Percentiles rank a stretch among this genome's conserved stretches.
Conservation (phyloP, 2,329 filamentous ascomycete genomes). For the Exserohilum turcica region DNA sequence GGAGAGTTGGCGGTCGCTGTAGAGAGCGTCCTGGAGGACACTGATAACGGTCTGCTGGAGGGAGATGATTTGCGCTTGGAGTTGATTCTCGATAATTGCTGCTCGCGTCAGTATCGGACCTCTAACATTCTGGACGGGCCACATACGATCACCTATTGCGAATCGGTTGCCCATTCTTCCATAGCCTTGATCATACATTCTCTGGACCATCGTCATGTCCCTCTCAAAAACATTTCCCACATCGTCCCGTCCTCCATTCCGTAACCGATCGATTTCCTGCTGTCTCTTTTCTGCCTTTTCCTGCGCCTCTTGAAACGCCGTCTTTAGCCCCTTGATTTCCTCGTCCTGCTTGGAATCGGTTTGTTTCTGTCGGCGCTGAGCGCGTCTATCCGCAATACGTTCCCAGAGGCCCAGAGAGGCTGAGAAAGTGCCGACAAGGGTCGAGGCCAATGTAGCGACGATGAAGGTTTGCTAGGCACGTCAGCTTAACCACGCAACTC, state of each 20-base stretch:
- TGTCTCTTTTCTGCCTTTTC: slow-evolving; percentile 32
- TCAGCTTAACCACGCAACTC: slow-evolving; percentile 2
- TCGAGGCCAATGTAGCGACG: slow-evolving; percentile 51
- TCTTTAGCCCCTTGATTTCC: slow-evolving; percentile 41
- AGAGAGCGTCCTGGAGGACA: slow-evolving; percentile 52
- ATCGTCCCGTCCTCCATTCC: slow-evolving; percentile 33
- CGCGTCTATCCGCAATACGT: slow-evolving; percentile 44
- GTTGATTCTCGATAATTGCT: slow-evolving; percentile 51
- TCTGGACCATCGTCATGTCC: slow-evolving; percentile 43
- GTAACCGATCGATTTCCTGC: slow-evolving; percentile 30
- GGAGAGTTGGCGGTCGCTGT: slow-evolving; percentile 47
- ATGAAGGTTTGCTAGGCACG: slow-evolving; percentile 52
- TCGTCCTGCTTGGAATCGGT: slow-evolving; percentile 43
- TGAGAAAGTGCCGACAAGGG: slow-evolving; percentile 53
- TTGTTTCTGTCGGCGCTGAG: slow-evolving; percentile 48
- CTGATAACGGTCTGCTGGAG: slow-evolving; percentile 53
- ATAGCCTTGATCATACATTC: slow-evolving; percentile 47
- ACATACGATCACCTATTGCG: slow-evolving; percentile 49
- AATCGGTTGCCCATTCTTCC: slow-evolving; percentile 45
- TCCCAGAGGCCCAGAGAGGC: slow-evolving; percentile 53
- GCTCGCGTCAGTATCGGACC: slow-evolving; percentile 1
- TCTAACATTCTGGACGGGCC: not conserved
- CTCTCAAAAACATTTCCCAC: slow-evolving; percentile 40
- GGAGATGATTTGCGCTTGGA: slow-evolving; percentile 51
- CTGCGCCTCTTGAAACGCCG: slow-evolving; percentile 39